Base-by-base conservation (phyloP, 306 rosid genomes). In the Prinsepia uniflora region DNA sequence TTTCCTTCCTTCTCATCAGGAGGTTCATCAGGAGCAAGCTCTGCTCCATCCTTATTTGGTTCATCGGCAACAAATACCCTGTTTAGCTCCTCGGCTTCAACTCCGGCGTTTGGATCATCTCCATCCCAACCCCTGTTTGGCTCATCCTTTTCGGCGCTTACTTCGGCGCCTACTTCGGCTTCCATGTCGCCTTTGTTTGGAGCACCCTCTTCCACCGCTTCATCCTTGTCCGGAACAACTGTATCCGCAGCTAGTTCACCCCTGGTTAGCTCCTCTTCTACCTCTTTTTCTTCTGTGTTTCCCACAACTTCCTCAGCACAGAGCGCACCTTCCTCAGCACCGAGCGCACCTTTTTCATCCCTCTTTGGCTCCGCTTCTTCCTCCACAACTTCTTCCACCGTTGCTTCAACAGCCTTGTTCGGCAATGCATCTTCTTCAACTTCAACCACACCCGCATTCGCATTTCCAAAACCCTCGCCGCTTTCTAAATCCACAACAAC, bases 401-500 rank as follows among this genome's bases (percentile, higher is more conserved):
- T 49, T 41, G 45, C 85, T 10, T 34, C 75, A 54, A 47, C 81
- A 2, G 18, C 41, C 58, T 72, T 55, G 57, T 73, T 78, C 68
- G 62, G 60, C 59, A 56, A 78, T 22, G 46, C 83, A 20, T 46
- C 89, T 0, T 69, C 85, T 6, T 74, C 85, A 44, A 76, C 65
- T 17, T n/a, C 86, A 5, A 18, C 80, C 19, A 53, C 79, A n/a
- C 5, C 81, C 65, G 67, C 80, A 9, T 82, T 88, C 75, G 63
- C 84, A 8, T 74, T 86, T 45, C 48, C 85, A 14, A 59, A 59
- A 36, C 2, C 34, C 62, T 67, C 88, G 34, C 18, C 73, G 34
- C 79, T 81, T 69, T 71, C 77, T 0, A 86, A 83, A 30, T 78
- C 84, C 4, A 67, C 90, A 44, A 57, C 78, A 4, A 52, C 78